A percentile compares a stretch with the other conserved stretches of the same genome.
These are phyloP conservation scores for Phalaenopsis equestris DNA, from an alignment of 106 monocot species.

Conservation along the genomic window DNA sequence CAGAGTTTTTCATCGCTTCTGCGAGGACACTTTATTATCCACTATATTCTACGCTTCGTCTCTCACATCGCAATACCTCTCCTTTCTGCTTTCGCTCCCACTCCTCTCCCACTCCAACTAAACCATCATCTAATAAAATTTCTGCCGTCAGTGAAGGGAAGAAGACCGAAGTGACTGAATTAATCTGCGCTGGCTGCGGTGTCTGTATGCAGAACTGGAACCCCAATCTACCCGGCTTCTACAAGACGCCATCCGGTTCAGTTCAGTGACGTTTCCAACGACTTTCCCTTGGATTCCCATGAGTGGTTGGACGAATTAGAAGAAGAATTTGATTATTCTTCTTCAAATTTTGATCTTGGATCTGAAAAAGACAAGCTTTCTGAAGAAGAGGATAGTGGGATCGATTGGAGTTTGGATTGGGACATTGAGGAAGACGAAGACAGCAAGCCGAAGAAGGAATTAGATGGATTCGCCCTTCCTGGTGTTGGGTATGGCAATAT, in stretches of 20 bases:
- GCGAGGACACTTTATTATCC: background rate
- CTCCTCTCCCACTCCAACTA: constrained; percentile 7
- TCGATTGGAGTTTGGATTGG: constrained; percentile 58
- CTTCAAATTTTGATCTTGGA: constrained; percentile 31
- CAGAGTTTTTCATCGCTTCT: background rate
- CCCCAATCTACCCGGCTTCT: constrained; percentile 80
- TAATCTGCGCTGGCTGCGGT: constrained; percentile 86
- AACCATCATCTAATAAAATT: background rate
- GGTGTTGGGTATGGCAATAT: constrained; percentile 87
- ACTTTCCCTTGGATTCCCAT: constrained; percentile 16
- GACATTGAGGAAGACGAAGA: constrained; percentile 37
- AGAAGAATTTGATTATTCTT: constrained; percentile 17
- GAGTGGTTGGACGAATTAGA: constrained; percentile 26
- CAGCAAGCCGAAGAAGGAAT: constrained; percentile 34
- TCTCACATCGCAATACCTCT: constrained; percentile 8
- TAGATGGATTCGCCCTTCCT: constrained; percentile 71
- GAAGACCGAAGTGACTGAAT: constrained; percentile 42
- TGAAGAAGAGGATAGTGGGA: constrained; percentile 14
- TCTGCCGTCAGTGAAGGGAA: constrained; percentile 64
- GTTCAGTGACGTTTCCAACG: constrained; percentile 1
- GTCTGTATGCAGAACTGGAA: constrained; percentile 84
- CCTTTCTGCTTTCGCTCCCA: constrained; percentile 14
- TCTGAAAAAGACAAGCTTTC: constrained; percentile 12
- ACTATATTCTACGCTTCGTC: background rate
- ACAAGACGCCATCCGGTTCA: constrained; percentile 20